Percentiles rank a stretch among this genome's conserved stretches.
Conservation (phyloP, 495 filamentous ascomycete species). For the Symbiotaphrina buchneri region DNA sequence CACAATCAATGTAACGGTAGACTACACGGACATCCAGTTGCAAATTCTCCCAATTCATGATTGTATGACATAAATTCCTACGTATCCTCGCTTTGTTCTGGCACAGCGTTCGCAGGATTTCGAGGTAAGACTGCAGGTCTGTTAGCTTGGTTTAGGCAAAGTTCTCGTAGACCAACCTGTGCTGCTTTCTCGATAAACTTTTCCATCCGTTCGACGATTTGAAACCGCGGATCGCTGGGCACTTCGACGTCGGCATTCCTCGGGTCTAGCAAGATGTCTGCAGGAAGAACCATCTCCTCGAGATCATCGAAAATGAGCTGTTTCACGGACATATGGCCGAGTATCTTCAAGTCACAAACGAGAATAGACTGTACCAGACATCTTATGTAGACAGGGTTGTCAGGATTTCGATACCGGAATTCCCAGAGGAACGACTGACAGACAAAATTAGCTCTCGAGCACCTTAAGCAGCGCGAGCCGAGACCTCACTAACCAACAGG, state of each 20-base stretch:
- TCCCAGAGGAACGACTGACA: conserved; percentile 39
- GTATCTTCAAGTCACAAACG: conserved; percentile 44
- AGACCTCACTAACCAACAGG: conserved; percentile 25
- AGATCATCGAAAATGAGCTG: conserved; percentile 64
- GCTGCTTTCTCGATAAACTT: conserved; percentile 52
- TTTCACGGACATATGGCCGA: conserved; percentile 42
- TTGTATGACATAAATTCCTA: conserved; percentile 57
- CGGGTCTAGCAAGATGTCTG: conserved; percentile 44
- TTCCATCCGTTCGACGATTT: conserved; percentile 58
- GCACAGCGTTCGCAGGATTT: conserved; percentile 62
- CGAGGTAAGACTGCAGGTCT: conserved; percentile 39
- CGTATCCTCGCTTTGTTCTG: conserved; percentile 79
- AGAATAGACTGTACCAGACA: conserved; percentile 57
- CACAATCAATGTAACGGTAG: neutral
- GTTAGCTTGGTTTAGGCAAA: neutral
- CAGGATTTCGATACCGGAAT: conserved; percentile 57
- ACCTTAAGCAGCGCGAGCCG: neutral
- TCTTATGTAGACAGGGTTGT: conserved; percentile 67
- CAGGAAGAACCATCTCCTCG: conserved; percentile 49
- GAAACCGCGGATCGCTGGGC: conserved; percentile 52
- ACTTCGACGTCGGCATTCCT: conserved; percentile 53
- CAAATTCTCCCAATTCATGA: conserved; percentile 66
- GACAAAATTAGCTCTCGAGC: conserved; percentile 2
- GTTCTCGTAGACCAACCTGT: conserved; percentile 16
- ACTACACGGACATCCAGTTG: conserved; percentile 39